These are phyloP conservation scores for Sphaerosporella brunnea DNA, from an alignment of 495 filamentous ascomycete genomes.

Conservation along the genomic window DNA sequence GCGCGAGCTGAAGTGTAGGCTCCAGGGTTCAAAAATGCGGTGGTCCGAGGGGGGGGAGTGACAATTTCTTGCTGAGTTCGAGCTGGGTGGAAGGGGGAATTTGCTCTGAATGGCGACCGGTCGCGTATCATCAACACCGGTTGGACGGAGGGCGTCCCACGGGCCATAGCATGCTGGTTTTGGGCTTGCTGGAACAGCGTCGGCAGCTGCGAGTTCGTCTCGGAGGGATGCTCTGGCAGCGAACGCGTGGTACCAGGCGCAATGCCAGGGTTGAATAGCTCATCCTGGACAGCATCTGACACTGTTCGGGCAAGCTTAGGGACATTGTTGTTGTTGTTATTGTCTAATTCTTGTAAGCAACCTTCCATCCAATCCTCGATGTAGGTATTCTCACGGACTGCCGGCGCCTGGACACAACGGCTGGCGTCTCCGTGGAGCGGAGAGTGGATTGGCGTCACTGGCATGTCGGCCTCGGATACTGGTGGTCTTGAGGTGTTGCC, in stretches of 20 bases:
- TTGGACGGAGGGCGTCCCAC: slow-evolving; percentile 38
- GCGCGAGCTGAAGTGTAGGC: slow-evolving; percentile 28
- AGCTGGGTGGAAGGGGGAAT: slow-evolving; percentile 46
- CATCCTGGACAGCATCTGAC: slow-evolving; percentile 69
- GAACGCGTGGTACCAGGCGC: slow-evolving; percentile 28
- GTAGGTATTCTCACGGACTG: slow-evolving; percentile 33
- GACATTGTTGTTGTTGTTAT: slow-evolving; percentile 37
- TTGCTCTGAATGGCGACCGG: slow-evolving; percentile 65
- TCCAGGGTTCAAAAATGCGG: slow-evolving; percentile 10
- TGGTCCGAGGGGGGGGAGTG: slow-evolving; percentile 26
- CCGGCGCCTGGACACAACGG: slow-evolving; percentile 10
- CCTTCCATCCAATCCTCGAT: slow-evolving; percentile 40
- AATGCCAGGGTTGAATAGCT: slow-evolving; percentile 49
- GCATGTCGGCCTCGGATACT: slow-evolving; percentile 19
- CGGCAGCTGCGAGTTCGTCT: slow-evolving; percentile 36
- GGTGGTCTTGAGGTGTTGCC: slow-evolving; percentile 17
- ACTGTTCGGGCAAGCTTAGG: slow-evolving; percentile 75
- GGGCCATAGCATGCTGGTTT: slow-evolving; percentile 42
- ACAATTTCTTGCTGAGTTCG: slow-evolving; percentile 31
- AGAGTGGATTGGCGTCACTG: slow-evolving; percentile 20
- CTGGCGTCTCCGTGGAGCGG: slow-evolving; percentile 15
- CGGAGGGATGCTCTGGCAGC: slow-evolving; percentile 31
- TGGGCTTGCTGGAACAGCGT: slow-evolving; percentile 54
- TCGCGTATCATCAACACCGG: slow-evolving; percentile 42
- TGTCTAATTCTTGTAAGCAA: slow-evolving; percentile 47